phyloP scores from a whole-genome alignment of 2,329 filamentous ascomycete species.

The Beauveria caledonica region DNA sequence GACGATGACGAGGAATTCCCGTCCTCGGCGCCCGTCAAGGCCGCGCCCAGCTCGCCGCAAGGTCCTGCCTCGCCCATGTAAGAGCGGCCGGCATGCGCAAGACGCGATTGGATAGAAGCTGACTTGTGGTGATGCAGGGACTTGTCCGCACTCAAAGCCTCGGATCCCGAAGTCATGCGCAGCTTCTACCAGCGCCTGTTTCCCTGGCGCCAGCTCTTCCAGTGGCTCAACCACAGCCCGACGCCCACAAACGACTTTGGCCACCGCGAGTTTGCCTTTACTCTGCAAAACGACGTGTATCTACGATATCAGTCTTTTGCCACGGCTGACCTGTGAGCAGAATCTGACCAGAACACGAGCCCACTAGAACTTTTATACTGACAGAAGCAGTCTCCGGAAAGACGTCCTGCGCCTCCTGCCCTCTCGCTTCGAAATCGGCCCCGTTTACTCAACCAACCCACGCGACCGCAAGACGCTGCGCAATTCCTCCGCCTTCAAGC shows the following conservation, averaged over 20 bases:
- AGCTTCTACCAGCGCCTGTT: slow-evolving; percentile 95
- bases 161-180: slow-evolving; percentile 78
- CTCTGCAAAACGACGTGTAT: slow-evolving; percentile 85
- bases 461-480: slow-evolving; percentile 83
- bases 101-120: neutral
- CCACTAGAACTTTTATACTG: slow-evolving; percentile 1
- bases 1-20: slow-evolving; percentile 58
- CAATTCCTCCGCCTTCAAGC: slow-evolving; percentile 74
- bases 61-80: slow-evolving; percentile 37
- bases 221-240: slow-evolving; percentile 94
- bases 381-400: slow-evolving; percentile 61
- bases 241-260: slow-evolving; percentile 80
- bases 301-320: slow-evolving; percentile 74
- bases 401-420: slow-evolving; percentile 84
- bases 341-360: too few species aligned
- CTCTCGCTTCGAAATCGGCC: slow-evolving; percentile 94
- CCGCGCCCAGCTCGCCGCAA: slow-evolving; percentile 32
- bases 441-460: slow-evolving; percentile 91
- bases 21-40: slow-evolving; percentile 36
- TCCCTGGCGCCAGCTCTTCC: slow-evolving; percentile 88
- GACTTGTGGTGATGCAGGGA: slow-evolving; percentile 21
- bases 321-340: slow-evolving; percentile 42
- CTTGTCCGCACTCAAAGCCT: slow-evolving; percentile 36
- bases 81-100: slow-evolving; percentile 3
- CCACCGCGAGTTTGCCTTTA: slow-evolving; percentile 93